These are phyloP conservation scores for Fomitopsis schrenkii DNA, from an alignment of 1,284 basidiomycete species.

Conservation along the genomic window DNA sequence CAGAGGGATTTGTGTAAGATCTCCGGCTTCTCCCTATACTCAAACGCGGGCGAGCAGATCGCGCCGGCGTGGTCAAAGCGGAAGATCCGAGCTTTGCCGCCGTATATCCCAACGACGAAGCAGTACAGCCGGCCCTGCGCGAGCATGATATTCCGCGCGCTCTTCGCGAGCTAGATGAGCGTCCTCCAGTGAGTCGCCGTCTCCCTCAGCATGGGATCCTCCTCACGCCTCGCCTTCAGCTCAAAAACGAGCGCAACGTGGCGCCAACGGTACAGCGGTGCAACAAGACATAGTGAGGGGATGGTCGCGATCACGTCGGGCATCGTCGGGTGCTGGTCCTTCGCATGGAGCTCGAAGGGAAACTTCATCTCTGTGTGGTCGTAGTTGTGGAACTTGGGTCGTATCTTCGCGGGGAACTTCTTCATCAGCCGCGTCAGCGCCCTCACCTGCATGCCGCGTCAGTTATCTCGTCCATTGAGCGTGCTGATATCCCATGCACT, in stretches of 20 bases:
- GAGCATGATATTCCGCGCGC: conserved; percentile 7
- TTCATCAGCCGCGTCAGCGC: background rate
- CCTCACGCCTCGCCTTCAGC: no score
- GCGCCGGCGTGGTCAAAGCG: conserved; percentile 8
- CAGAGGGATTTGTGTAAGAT: background rate
- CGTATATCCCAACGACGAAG: conserved; percentile 12
- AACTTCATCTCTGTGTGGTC: background rate
- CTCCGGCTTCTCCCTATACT: background rate
- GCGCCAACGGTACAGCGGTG: background rate
- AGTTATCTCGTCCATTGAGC: background rate
- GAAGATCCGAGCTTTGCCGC: conserved; percentile 3
- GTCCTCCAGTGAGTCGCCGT: background rate
- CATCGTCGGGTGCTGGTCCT: background rate
- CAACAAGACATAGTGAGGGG: background rate
- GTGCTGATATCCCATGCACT: background rate
- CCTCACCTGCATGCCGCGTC: background rate
- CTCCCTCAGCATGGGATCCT: background rate
- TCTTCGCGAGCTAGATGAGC: conserved; percentile 6
- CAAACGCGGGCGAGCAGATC: background rate
- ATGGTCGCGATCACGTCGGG: background rate
- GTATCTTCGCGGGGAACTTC: background rate
- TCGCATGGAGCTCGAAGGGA: background rate
- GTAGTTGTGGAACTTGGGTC: background rate
- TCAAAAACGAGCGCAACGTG: background rate
- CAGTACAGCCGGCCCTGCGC: conserved; percentile 8